Conservation (phyloP, 805 yeast genomes). For the Phaffomyces opuntiae region DNA sequence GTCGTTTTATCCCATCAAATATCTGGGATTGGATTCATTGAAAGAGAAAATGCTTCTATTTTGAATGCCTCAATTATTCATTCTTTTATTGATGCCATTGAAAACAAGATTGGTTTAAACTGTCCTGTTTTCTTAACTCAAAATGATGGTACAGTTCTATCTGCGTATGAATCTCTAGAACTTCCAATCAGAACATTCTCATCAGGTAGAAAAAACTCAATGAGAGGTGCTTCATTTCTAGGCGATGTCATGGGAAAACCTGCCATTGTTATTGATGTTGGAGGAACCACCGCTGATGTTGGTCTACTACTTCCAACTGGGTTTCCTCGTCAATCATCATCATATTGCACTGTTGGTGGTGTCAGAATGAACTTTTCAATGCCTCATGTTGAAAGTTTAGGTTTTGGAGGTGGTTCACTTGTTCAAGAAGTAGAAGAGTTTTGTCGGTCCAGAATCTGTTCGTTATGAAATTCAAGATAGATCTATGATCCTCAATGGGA, state of each 20-base stretch:
- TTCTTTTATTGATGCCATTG: constrained; percentile 30
- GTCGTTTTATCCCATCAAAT: constrained; percentile 34
- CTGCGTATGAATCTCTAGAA: constrained; percentile 32
- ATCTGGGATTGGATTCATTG: constrained; percentile 38
- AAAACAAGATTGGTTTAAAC: constrained; percentile 20
- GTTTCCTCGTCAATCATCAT: constrained; percentile 40
- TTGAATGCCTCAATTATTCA: constrained; percentile 38
- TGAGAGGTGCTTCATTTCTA: constrained; percentile 42
- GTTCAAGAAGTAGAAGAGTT: constrained; percentile 27
- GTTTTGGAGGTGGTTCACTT: constrained; percentile 46
- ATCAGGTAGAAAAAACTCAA: constrained; percentile 44
- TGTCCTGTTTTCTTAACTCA: constrained; percentile 26
- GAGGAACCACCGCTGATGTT: constrained; percentile 46
- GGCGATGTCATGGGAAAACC: constrained; percentile 20
- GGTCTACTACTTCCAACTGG: constrained; percentile 38
- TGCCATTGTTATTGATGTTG: constrained; percentile 39
- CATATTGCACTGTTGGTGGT: constrained; percentile 39
- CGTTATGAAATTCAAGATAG: constrained; percentile 30
- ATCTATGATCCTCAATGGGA: constrained; percentile 37
- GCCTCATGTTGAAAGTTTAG: constrained; percentile 46
- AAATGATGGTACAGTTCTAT: constrained; percentile 42
- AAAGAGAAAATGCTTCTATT: constrained; percentile 41
- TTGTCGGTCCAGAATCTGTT: constrained; percentile 45
- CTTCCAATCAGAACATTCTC: constrained; percentile 42
- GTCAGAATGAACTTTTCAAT: constrained; percentile 41